Conservation (phyloP, 805 yeast species). For the Candida easanensis region DNA sequence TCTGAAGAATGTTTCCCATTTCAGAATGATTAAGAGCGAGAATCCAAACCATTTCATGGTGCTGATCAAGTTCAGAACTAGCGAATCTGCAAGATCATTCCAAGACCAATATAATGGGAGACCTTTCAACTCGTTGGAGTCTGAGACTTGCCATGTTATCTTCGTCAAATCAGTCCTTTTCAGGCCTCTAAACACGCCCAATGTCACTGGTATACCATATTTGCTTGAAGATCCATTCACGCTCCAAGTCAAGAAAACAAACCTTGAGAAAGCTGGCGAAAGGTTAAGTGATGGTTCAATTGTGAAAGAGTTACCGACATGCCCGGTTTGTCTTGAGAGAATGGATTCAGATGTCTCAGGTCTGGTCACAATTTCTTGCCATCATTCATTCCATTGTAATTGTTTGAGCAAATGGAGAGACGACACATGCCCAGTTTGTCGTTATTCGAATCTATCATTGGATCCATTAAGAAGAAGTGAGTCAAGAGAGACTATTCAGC, state of each 20-base stretch:
- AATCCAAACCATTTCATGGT: slow-evolving; percentile 72
- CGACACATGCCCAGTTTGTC: slow-evolving; percentile 87
- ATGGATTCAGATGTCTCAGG: slow-evolving; percentile 84
- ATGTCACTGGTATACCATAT: slow-evolving; percentile 54
- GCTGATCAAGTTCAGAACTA: slow-evolving; percentile 65
- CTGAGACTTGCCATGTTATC: slow-evolving; percentile 79
- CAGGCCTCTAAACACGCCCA: slow-evolving; percentile 21
- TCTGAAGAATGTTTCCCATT: slow-evolving; percentile 57
- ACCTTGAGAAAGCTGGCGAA: slow-evolving; percentile 4
- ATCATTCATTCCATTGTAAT: slow-evolving; percentile 88
- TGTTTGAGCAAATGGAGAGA: slow-evolving; percentile 88
- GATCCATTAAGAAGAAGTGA: slow-evolving; percentile 25
- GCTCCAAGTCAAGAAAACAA: slow-evolving; percentile 19
- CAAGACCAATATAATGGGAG: slow-evolving; percentile 66
- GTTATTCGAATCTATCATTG: slow-evolving; percentile 56
- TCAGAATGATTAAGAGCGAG: slow-evolving; percentile 66
- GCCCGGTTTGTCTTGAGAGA: slow-evolving; percentile 89
- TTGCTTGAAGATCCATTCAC: slow-evolving; percentile 75
- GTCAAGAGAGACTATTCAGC: slow-evolving; percentile 1
- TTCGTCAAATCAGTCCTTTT: slow-evolving; percentile 46
- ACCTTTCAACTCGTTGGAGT: slow-evolving; percentile 82
- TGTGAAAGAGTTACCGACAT: slow-evolving; percentile 73
- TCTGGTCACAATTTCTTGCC: slow-evolving; percentile 82
- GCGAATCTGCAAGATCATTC: slow-evolving; percentile 58
- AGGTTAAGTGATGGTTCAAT: slow-evolving; percentile 17